These are phyloP conservation scores for Irpex sp. DNA, from an alignment of 1,284 basidiomycete species.

Conservation along the genomic window DNA sequence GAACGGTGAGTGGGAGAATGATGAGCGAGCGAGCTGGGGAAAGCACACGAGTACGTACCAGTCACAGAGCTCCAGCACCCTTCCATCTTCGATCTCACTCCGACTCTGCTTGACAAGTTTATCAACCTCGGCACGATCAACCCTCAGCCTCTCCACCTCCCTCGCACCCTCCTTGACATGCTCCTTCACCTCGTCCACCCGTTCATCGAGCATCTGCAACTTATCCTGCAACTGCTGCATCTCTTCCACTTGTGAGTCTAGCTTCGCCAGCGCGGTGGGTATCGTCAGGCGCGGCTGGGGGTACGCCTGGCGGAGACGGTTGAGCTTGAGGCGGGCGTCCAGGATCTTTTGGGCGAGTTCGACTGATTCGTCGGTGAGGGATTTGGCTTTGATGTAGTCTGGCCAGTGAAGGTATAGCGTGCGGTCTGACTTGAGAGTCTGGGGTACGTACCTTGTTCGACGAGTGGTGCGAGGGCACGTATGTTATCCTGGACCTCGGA, in stretches of 20 bases:
- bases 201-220: conserved; percentile 37
- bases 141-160: conserved; percentile 60
- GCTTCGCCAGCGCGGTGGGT: conserved; percentile 62
- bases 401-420: neutral
- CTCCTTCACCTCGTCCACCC: conserved; percentile 52
- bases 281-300: conserved; percentile 77
- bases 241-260: conserved; percentile 66
- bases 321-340: conserved; percentile 74
- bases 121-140: conserved; percentile 68
- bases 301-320: conserved; percentile 73
- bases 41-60: conserved; percentile 43
- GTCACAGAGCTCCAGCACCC: conserved; percentile 61
- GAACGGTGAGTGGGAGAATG: conserved; percentile 1
- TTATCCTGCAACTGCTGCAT: conserved; percentile 72
- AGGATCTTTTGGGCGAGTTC: conserved; percentile 70
- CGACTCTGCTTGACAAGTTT: conserved; percentile 57
- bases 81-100: conserved; percentile 63
- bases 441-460: conserved; percentile 54
- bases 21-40: neutral
- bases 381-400: conserved; percentile 60
- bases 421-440: neutral
- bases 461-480: conserved; percentile 54
- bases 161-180: conserved; percentile 52
- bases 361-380: conserved; percentile 51
- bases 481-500: conserved; percentile 61